These are phyloP conservation scores for Hevea brasiliensis DNA, from an alignment of 345 rosid genomes.

Conservation along the genomic window DNA sequence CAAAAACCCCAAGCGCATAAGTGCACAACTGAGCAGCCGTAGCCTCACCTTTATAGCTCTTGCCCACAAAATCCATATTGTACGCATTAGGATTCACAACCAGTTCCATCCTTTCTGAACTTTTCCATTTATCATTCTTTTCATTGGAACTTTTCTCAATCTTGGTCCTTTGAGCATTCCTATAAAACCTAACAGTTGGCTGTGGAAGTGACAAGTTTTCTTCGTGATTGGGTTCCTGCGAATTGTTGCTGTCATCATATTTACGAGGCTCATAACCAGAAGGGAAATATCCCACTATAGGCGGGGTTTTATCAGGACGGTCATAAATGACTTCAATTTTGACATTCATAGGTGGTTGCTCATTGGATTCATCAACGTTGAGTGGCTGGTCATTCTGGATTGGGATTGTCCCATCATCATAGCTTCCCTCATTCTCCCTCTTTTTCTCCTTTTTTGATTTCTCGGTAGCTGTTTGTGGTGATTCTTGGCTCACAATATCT, in stretches of 20 bases:
- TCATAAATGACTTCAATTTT: constrained; percentile 42
- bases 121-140: constrained; percentile 30
- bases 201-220: background rate
- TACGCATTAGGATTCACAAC: constrained; percentile 67
- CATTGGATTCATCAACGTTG: background rate
- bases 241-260: background rate
- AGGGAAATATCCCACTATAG: constrained; percentile 76
- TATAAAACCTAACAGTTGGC: constrained; percentile 47
- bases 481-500: background rate
- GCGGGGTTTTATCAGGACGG: constrained; percentile 47
- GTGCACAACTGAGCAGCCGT: constrained; percentile 56
- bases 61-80: constrained; percentile 69
- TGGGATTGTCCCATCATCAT: background rate
- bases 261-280: constrained; percentile 57
- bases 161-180: constrained; percentile 31
- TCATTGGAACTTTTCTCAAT: constrained; percentile 13
- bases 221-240: background rate
- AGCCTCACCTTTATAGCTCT: constrained; percentile 66
- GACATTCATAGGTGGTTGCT: constrained; percentile 12
- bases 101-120: constrained; percentile 55
- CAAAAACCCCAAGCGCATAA: constrained; percentile 67
- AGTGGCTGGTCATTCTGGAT: background rate
- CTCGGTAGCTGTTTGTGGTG: constrained; percentile 14
- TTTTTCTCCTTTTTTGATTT: constrained; percentile 28
- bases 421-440: constrained; percentile 8